These are phyloP conservation scores for Nadsonia fulvescens DNA, from an alignment of 805 yeast genomes.

Conservation along the genomic window DNA sequence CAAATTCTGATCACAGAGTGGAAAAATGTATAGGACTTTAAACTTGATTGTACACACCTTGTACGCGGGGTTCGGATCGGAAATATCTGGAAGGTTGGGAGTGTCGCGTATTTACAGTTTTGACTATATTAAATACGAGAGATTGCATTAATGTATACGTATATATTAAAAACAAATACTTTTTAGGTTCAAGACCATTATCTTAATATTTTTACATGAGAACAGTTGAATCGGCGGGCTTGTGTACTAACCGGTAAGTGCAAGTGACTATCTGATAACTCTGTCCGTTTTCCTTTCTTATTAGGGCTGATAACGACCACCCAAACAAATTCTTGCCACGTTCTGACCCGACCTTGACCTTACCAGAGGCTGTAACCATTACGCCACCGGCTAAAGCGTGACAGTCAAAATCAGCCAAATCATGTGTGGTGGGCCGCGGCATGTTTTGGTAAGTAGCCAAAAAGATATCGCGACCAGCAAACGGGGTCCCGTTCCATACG, in stretches of 20 bases:
- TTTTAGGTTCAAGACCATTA: too few species aligned
- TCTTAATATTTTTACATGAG: too few species aligned
- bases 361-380: conserved; percentile 18
- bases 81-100: too few species aligned
- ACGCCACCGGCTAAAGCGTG: conserved; percentile 21
- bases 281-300: conserved; percentile 1
- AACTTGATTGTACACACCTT: too few species aligned
- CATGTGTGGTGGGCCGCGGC: conserved; percentile 20
- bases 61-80: too few species aligned
- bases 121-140: too few species aligned
- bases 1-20: too few species aligned
- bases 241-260: conserved; percentile 19
- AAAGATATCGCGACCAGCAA: conserved; percentile 21
- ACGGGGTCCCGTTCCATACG: conserved; percentile 25
- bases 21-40: too few species aligned
- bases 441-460: conserved; percentile 17
- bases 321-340: conserved; percentile 15
- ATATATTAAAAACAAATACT: too few species aligned
- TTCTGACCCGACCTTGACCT: conserved; percentile 19
- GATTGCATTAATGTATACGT: too few species aligned
- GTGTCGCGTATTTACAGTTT: too few species aligned
- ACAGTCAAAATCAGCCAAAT: conserved; percentile 18
- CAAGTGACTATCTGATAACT: conserved; percentile 1
- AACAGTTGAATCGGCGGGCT: conserved; percentile 16
- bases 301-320: conserved; percentile 13